These are phyloP conservation scores for Metschnikowia noctiluminum DNA, from an alignment of 805 yeast species.

Conservation along the genomic window DNA sequence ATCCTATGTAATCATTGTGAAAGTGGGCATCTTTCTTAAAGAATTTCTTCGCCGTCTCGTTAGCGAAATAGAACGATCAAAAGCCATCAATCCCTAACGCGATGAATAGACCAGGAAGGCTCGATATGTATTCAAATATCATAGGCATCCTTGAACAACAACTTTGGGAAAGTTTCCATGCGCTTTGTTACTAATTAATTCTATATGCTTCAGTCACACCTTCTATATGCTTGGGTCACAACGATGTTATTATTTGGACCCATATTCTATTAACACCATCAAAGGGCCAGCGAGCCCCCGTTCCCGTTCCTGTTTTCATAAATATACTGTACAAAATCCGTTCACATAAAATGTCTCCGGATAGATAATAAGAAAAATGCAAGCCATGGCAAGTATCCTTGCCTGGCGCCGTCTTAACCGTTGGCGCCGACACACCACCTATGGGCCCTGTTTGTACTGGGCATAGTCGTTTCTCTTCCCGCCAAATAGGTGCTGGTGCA, in stretches of 20 bases:
- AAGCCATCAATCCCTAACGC: neutral
- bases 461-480: slow-evolving; percentile 19
- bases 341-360: neutral
- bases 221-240: slow-evolving; percentile 1
- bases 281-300: neutral
- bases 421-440: neutral
- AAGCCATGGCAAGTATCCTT: neutral
- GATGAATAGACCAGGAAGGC: too few relatives aligned
- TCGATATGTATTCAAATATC: too few relatives aligned
- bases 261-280: slow-evolving; percentile 1
- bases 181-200: too few relatives aligned
- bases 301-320: neutral
- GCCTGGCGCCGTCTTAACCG: neutral
- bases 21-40: too few relatives aligned
- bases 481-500: slow-evolving; percentile 19
- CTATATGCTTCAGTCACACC: too few relatives aligned
- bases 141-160: too few relatives aligned
- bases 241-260: neutral
- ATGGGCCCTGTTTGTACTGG: slow-evolving; percentile 16
- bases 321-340: neutral
- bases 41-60: neutral
- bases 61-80: neutral
- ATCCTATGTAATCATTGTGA: too few relatives aligned
- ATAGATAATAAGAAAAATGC: neutral
- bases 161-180: too few relatives aligned